Conservation (phyloP, 75 land plant species). For the Adiantum capillusveneris region DNA sequence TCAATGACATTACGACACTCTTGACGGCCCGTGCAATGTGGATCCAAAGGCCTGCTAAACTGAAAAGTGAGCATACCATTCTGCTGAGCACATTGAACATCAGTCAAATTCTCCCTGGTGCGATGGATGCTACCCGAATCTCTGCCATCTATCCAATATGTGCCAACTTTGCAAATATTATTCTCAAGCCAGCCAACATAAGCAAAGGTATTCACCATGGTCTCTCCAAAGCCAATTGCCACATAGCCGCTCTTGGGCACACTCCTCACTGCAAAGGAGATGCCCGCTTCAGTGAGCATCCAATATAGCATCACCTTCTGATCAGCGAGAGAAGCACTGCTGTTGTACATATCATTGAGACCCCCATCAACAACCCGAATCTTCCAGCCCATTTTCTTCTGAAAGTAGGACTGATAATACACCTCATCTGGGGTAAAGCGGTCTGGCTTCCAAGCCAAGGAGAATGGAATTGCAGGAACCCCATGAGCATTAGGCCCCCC, state of each 20-base stretch:
- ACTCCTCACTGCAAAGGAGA: constrained; percentile 85
- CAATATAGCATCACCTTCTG: constrained; percentile 89
- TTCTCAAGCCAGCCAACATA: constrained; percentile 95
- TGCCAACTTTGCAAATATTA: constrained; percentile 54
- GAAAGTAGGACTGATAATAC: constrained; percentile 72
- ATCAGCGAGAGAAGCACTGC: constrained; percentile 83
- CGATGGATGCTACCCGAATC: constrained; percentile 62
- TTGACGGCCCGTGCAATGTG: constrained; percentile 47
- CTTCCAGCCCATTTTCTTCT: constrained; percentile 95
- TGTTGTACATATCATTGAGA: constrained; percentile 93
- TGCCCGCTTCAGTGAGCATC: constrained; percentile 66
- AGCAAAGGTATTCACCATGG: constrained; percentile 86
- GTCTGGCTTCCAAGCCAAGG: constrained; percentile 75
- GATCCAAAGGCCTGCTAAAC: constrained; percentile 74
- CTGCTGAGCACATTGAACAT: constrained; percentile 63
- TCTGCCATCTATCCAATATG: constrained; percentile 89
- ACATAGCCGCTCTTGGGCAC: constrained; percentile 95
- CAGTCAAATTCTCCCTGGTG: constrained; percentile 66
- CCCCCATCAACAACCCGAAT: constrained; percentile 98
- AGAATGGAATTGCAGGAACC: constrained; percentile 67
- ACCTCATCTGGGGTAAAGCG: constrained; percentile 89
- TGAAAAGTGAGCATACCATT: constrained; percentile 92
- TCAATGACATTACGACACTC: constrained; percentile 92
- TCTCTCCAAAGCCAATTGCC: constrained; percentile 87
- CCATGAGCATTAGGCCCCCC: constrained; percentile 88